phyloP scores from a whole-genome alignment of 2,329 filamentous ascomycete species.

The Trichoderma atrobrunneum region DNA sequence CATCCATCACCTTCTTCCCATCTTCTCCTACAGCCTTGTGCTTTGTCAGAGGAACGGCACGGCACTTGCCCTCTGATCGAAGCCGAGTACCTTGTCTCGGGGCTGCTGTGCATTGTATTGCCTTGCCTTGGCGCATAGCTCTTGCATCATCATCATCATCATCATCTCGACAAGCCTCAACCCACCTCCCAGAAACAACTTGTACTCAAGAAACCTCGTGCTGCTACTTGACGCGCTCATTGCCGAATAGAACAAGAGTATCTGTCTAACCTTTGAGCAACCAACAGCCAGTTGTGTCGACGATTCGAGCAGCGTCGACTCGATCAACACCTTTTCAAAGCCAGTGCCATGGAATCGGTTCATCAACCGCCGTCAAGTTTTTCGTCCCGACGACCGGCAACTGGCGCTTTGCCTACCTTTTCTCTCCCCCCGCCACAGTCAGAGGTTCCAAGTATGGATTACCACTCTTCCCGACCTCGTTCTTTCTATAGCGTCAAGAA shows the following conservation, averaged over 20 bases:
- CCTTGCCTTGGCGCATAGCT: neutral
- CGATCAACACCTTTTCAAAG: neutral
- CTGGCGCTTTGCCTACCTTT: constrained; percentile 35
- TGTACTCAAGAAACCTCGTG: neutral
- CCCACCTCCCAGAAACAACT: neutral
- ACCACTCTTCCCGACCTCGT: constrained; percentile 25
- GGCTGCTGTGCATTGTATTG: neutral
- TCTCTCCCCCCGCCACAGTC: constrained; percentile 36
- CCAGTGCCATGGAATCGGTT: constrained; percentile 29
- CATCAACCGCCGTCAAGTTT: constrained; percentile 28
- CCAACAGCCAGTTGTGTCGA: neutral
- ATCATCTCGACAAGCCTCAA: neutral
- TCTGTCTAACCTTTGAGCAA: neutral
- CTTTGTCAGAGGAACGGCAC: neutral
- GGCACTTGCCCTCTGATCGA: neutral
- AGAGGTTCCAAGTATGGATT: constrained; percentile 37
- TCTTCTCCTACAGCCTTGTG: neutral
- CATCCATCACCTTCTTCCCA: neutral
- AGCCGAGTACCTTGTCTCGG: neutral
- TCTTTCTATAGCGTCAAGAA: constrained; percentile 28
- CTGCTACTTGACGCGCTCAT: neutral
- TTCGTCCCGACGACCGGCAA: constrained; percentile 35
- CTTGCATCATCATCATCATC: neutral
- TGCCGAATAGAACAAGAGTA: neutral
- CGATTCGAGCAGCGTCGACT: neutral